Conservation (phyloP, 78 protist species). For the Abeoforma whisleri region DNA sequence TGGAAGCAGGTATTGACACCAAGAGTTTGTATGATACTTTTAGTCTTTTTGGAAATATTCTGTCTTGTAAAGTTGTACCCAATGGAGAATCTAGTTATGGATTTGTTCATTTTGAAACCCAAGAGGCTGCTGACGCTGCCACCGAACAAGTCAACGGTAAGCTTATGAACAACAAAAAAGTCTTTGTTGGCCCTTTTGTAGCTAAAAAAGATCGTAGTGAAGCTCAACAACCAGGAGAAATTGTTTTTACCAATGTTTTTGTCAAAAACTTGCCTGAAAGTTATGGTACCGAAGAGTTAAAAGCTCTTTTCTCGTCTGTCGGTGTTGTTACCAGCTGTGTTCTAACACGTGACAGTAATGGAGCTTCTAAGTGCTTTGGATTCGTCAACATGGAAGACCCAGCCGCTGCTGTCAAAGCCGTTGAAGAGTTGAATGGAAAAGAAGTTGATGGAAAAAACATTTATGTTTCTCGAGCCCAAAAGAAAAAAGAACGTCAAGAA, state of each 20-base stretch:
- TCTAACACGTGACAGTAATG: conserved; percentile 57
- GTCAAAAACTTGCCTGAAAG: conserved; percentile 74
- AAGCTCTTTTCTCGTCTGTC: conserved; percentile 47
- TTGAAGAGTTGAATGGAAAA: conserved; percentile 51
- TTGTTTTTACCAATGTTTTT: conserved; percentile 81
- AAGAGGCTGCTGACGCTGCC: conserved; percentile 78
- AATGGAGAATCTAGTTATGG: conserved; percentile 78
- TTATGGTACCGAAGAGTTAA: conserved; percentile 52
- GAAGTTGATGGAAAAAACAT: conserved; percentile 53
- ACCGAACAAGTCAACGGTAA: conserved; percentile 84
- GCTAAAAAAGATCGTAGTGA: conserved; percentile 64
- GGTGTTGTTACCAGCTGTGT: conserved; percentile 68
- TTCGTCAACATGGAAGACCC: conserved; percentile 45
- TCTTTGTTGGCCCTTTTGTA: conserved; percentile 73
- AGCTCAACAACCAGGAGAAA: conserved; percentile 12
- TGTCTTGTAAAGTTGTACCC: conserved; percentile 66
- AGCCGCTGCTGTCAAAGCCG: conserved; percentile 62
- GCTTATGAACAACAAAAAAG: conserved; percentile 57
- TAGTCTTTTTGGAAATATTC: conserved; percentile 62
- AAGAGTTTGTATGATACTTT: conserved; percentile 80
- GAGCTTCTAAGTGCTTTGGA: conserved; percentile 50
- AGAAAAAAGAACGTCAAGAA: conserved; percentile 61
- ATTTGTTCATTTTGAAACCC: conserved; percentile 82
- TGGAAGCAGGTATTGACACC: conserved; percentile 74
- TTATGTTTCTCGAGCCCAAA: conserved; percentile 76